Evolutionary conservation across 2,329 filamentous ascomycete species (phyloP), one percentile per base, ranked within the genome.

Genomic region (Alternaria tenuissima): DNA sequence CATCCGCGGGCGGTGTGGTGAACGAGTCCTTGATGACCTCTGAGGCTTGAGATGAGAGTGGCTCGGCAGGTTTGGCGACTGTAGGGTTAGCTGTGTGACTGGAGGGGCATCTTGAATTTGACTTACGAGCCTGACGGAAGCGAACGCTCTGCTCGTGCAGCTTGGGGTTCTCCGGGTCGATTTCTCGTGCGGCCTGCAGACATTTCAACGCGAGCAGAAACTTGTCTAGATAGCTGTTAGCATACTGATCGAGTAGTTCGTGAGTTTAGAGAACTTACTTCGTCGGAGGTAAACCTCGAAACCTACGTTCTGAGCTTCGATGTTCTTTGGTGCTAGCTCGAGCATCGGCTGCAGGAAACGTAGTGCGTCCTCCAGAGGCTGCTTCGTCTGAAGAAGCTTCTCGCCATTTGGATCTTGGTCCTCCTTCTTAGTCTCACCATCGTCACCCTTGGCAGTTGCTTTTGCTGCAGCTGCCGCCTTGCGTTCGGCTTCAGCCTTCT

Each of bases 241-340:
- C 49, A 38, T 22, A 18, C 20, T 14, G 18, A 28, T 36, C 20
- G 28, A 28, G 26, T 16, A 54, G 28, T 49, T 39, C 7, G 22
- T 14, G 38, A 3, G 7, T 18, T 18, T 1, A 20, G 9, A 46
- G 57, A 32, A 82, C 89, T 84, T 87, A 96, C 93, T 89, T 82
- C 90, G 86, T 74, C 93, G 86, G 61, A 96, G 84, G 76, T 92
- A 94, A 18, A 99, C 90, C 81, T 98, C 94, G 71, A 97, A 98
- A 5, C 93, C 95, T 53, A 90, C 87, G 66, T 89, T 85, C 80
- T 99, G 95, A 22, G 87, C 91, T 63, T 95, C 88, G 48, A 96
- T 87, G 75, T 89, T 91, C 81, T 91, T 88, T 2, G 93, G 90
- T 72, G 89, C 94, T 73, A 89, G 90, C 77, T 97, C 90, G 61